Evolutionary conservation across 306 rosid species (phyloP), one percentile per base, ranked within the genome.

Genomic region (Psophocarpus tetragonolobus): DNA sequence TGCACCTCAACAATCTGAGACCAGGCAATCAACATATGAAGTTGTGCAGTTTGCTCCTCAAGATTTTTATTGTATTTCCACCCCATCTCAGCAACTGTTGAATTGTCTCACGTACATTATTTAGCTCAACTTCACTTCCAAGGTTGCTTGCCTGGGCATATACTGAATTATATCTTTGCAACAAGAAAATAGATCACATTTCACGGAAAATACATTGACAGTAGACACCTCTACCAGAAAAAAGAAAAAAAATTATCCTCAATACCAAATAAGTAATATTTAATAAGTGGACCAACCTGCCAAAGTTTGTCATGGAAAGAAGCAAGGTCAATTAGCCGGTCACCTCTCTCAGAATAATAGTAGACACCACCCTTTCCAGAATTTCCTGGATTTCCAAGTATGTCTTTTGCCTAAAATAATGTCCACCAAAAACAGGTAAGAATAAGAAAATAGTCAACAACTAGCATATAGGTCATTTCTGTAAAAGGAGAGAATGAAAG

Each of bases 31-130:
- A 92, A 77, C 98, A 92, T 84, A 82, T 95, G 98, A 69, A 95
- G 97, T 70, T 95, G 98, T 29, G 97, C 95, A 85, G 97, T 97
- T 85, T 95, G 98, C 80, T 95, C 98, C 89, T 95, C 98, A 60
- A 95, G 97, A 81, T 89, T 92, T 81, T 95, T 95, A 83, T 95
- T 92, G 88, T 92, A 87, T 85, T 91, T 95, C 98, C 98, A 95
- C 17, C 97, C 98, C 98, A 95, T 87, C 97, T 87, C 85, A 95
- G 80, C 90, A 95, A 86, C 71, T 91, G 96, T 70, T 95, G 98
- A 78, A 95, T 87, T 69, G 90, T 81, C 80, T 95, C 96, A 70
- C 87, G 86, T 12, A 84, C 88, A 68, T 91, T 91, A 57, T 84
- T 89, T 48, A 95, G 84, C 81, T 91, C 98, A 73, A 79, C 88